Conservation (phyloP, 78 protist genomes). For the Speleostelium caveatum region DNA sequence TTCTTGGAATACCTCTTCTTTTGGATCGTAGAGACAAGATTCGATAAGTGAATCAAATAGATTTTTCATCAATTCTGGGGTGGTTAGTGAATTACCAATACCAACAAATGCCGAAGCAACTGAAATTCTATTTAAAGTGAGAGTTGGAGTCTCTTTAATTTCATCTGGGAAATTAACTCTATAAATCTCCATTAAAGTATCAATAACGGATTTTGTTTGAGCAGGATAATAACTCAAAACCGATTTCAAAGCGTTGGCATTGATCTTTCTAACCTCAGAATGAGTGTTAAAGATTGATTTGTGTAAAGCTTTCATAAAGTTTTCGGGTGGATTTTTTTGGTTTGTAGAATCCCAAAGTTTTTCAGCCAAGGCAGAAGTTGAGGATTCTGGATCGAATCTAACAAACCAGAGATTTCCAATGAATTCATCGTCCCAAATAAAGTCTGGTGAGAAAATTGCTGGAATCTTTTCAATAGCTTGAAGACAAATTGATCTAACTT, state of each 20-base stretch:
- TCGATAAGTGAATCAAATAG: constrained; percentile 48
- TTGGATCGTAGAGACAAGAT: constrained; percentile 51
- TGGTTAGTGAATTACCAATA: constrained; percentile 14
- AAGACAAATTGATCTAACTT: constrained; percentile 62
- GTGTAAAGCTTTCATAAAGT: not conserved
- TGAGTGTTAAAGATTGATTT: constrained; percentile 26
- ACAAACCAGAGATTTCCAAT: constrained; percentile 77
- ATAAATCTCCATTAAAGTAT: not conserved
- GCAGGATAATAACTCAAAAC: not conserved
- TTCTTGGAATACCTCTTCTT: constrained; percentile 29
- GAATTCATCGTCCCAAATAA: constrained; percentile 44
- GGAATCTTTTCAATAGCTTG: constrained; percentile 79
- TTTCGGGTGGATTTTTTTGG: constrained; percentile 3
- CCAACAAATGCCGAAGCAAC: constrained; percentile 47
- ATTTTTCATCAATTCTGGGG: not conserved
- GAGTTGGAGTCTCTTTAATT: constrained; percentile 22
- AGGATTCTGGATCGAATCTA: constrained; percentile 21
- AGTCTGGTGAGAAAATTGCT: constrained; percentile 28
- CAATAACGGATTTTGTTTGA: constrained; percentile 19
- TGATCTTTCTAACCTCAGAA: constrained; percentile 57
- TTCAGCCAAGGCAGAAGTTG: constrained; percentile 40
- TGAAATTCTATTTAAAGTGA: constrained; percentile 10
- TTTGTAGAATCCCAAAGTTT: constrained; percentile 59
- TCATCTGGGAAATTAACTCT: constrained; percentile 20
- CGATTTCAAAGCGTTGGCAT: constrained; percentile 41